phyloP scores from a whole-genome alignment of 495 filamentous ascomycete genomes.

The Aspergillus biplanus region DNA sequence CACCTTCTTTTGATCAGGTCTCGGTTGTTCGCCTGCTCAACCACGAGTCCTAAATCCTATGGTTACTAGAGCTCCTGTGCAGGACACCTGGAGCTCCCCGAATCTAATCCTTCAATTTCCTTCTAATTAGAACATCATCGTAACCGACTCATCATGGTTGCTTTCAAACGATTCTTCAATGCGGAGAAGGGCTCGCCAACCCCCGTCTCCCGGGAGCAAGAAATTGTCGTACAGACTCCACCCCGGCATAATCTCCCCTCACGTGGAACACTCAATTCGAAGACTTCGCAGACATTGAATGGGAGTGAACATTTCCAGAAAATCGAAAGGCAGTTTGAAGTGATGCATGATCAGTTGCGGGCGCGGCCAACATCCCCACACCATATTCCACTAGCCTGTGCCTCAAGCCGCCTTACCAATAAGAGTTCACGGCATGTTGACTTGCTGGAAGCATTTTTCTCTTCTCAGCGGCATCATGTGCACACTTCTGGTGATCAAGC shows the following conservation, averaged over 20 bases:
- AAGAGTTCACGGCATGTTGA: constrained; percentile 42
- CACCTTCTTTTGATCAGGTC: background rate
- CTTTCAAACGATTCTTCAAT: constrained; percentile 42
- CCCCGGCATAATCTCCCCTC: constrained; percentile 15
- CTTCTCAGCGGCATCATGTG: constrained; percentile 35
- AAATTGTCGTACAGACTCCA: constrained; percentile 20
- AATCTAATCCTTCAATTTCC: background rate
- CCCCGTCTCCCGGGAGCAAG: constrained; percentile 19
- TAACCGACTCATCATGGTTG: constrained; percentile 33
- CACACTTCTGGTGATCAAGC: constrained; percentile 22
- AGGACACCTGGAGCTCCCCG: constrained; percentile 5
- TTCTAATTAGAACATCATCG: background rate
- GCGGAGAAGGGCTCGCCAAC: constrained; percentile 31
- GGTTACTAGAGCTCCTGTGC: constrained; percentile 3
- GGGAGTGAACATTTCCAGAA: constrained; percentile 40
- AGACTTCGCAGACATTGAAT: constrained; percentile 26
- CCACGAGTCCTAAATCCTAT: background rate
- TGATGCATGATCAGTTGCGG: constrained; percentile 41
- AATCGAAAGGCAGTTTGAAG: constrained; percentile 48
- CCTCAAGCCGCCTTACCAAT: constrained; percentile 21
- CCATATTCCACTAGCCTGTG: constrained; percentile 27
- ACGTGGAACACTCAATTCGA: constrained; percentile 9
- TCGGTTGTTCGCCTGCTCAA: background rate
- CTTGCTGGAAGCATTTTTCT: constrained; percentile 43
- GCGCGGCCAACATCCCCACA: constrained; percentile 34